phyloP scores from a whole-genome alignment of 2,329 filamentous ascomycete genomes.

The Verticillium nubilum region DNA sequence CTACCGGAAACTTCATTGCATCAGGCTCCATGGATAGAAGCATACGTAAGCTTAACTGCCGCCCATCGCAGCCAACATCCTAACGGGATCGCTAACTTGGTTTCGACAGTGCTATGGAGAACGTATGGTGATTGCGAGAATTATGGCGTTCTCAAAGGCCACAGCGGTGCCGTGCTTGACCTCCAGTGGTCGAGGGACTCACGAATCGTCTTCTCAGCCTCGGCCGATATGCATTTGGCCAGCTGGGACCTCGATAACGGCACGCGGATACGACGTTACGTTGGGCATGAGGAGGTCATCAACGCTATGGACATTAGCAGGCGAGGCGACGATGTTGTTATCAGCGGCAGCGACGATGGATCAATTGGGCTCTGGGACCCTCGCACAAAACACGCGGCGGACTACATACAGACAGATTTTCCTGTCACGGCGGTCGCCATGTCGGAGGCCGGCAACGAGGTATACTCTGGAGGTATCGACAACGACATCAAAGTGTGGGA shows the following conservation, averaged over 20 bases:
- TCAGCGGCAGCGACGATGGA: conserved; percentile 91
- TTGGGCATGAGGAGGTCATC: conserved; percentile 93
- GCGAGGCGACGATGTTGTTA: conserved; percentile 81
- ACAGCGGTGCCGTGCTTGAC: conserved; percentile 87
- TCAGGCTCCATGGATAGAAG: conserved; percentile 93
- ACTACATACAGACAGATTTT: conserved; percentile 86
- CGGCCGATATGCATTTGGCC: conserved; percentile 86
- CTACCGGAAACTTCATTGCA: conserved; percentile 80
- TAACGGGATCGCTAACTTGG: conserved; percentile 8
- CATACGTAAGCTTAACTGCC: conserved; percentile 57
- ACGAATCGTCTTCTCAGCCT: conserved; percentile 83
- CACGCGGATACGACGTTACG: conserved; percentile 83
- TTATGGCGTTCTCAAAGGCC: conserved; percentile 81
- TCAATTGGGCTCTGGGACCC: conserved; percentile 96
- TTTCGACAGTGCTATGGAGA: conserved; percentile 76
- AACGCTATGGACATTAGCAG: conserved; percentile 86
- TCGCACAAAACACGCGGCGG: conserved; percentile 78
- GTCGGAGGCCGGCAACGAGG: conserved; percentile 91
- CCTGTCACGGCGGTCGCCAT: conserved; percentile 87
- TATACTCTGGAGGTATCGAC: conserved; percentile 92
- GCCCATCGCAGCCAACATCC: background rate
- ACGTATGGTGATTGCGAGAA: conserved; percentile 93
- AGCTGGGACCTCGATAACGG: conserved; percentile 95
- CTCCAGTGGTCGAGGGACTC: conserved; percentile 97
- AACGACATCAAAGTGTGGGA: conserved; percentile 99